phyloP scores from a whole-genome alignment of 2,329 filamentous ascomycete genomes.

The Akanthomyces lecanii region DNA sequence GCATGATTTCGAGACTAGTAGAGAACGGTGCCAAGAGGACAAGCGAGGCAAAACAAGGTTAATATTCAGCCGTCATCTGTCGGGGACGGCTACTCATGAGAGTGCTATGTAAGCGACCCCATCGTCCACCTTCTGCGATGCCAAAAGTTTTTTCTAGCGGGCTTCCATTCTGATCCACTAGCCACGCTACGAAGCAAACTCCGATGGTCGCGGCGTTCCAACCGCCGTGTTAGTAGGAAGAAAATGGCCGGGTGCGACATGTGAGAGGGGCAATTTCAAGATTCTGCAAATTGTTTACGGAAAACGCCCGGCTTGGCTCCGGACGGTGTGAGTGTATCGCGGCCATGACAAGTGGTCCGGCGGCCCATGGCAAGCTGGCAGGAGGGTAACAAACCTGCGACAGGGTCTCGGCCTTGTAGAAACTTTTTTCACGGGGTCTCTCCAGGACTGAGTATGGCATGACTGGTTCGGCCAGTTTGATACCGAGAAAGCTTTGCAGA shows the following conservation, averaged over 20 bases:
- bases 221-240: not conserved
- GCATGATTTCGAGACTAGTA: not conserved
- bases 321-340: not conserved
- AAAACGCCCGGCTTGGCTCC: not conserved
- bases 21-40: not conserved
- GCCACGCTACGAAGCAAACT: not conserved
- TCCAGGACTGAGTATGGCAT: not conserved
- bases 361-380: not conserved
- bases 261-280: not conserved
- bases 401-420: not conserved
- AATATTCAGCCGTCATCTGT: not conserved
- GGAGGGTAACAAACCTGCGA: not conserved
- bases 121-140: not conserved
- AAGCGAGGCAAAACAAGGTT: not conserved
- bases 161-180: slow-evolving; percentile 11
- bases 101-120: not conserved
- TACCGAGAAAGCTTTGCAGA: not conserved
- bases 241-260: not conserved
- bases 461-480: not conserved
- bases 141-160: slow-evolving; percentile 8
- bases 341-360: not conserved
- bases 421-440: not conserved
- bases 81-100: slow-evolving; percentile 1
- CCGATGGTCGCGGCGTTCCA: not conserved
- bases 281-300: not conserved